Base-by-base conservation (phyloP, 176 grass and related monocot species). In the Avena insularis region DNA sequence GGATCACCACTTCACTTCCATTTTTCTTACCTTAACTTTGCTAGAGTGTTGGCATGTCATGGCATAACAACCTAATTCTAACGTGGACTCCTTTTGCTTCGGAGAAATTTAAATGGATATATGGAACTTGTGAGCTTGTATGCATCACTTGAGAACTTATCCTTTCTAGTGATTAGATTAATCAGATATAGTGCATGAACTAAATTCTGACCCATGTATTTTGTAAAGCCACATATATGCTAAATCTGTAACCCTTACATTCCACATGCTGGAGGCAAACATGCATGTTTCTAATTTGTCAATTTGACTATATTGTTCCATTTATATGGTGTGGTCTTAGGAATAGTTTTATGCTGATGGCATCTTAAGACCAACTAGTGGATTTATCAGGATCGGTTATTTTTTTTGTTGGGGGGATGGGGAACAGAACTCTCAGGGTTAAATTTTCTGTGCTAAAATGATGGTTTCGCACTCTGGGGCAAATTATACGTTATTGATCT, bases 221-320 rank as follows among this genome's bases (percentile, higher is more conserved):
- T 89, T 81, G 12, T 67, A 74, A 80, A 75, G 2, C 58, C 11
- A 20, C 6, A 17, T 58, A 48, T 79, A 56, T 67, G 21, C 23
- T 80, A 47, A 16, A 33, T 23, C n/a, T 38, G 35, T 65, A 49
- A 57, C n/a, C 43, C 53, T 62, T 88, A 63, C 2, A 10, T 4
- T 33, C 49, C 12, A 10, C 45, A 16, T n/a, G 5, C 80, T 68
- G 35, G 80, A 16, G 33, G 47, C 75, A n/a, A 58, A 51, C 15
- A 71, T 20, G 19, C 29, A 9, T 72, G 43, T 81, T 82, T 54
- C 45, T 54, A 53, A 35, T 55, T 78, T 21, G 0, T 54, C 15
- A 25, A 67, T 67, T 29, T 43, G 46, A 55, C 9, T 55, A 21
- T 33, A 67, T 43, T 20, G 12, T 43, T 78, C 11, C 9, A 47